A percentile compares a stretch with the other conserved stretches of the same genome.
Evolutionary conservation across 1,284 basidiomycete species (phyloP).

Genomic region (Prillingera fragicola): DNA sequence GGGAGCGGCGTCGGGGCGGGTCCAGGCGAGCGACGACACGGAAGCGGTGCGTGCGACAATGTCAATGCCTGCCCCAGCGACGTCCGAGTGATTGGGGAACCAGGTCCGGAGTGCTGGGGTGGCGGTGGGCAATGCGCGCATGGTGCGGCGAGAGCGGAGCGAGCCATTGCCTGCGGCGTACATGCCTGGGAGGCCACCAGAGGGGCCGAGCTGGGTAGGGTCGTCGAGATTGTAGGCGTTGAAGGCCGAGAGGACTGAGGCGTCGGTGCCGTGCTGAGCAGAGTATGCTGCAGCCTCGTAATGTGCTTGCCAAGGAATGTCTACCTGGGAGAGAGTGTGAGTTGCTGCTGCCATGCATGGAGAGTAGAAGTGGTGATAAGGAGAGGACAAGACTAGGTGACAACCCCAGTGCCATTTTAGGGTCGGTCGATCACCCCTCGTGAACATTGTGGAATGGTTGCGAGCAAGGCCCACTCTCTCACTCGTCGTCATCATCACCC

Average conservation of each 20-base stretch:
- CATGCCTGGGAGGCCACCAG: neutral
- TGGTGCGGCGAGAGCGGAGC: conserved; percentile 3
- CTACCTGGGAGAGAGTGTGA: conserved; percentile 26
- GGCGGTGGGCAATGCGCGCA: neutral
- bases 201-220: conserved; percentile 24
- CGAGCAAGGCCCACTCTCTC: neutral
- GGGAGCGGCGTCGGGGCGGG: neutral
- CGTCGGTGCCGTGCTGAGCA: conserved; percentile 22
- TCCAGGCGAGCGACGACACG: conserved; percentile 5
- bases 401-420: too few species aligned
- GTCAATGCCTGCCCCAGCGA: conserved; percentile 14
- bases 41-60: conserved; percentile 31
- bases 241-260: conserved; percentile 38
- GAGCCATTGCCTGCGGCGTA: conserved; percentile 5
- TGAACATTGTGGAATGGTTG: neutral
- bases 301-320: conserved; percentile 39
- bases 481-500: too few species aligned
- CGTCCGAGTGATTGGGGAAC: conserved; percentile 11
- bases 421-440: too few species aligned
- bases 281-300: conserved; percentile 34
- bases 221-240: conserved; percentile 43
- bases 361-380: neutral
- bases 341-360: neutral
- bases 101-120: conserved; percentile 16
- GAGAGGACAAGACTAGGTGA: neutral